Evolutionary conservation across 208 protist species (phyloP), one percentile per base, ranked within the genome.

Genomic region (Wallacemonas rigidus): DNA sequence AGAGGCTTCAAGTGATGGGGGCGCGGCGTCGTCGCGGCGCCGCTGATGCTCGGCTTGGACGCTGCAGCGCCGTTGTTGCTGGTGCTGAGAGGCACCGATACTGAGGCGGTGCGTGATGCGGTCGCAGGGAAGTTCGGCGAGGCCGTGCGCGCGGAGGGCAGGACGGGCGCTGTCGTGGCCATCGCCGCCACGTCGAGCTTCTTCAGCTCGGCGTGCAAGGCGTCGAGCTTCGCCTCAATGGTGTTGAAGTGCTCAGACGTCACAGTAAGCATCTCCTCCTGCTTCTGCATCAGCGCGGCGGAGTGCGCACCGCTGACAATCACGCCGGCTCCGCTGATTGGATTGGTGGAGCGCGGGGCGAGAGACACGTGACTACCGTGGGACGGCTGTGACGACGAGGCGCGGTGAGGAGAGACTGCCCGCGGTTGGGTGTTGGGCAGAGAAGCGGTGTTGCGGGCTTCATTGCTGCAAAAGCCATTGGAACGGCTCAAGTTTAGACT

Each of bases 191-290:
- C 48, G 5, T 69, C 40, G 39, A 82, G 38, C 14, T 68, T 74
- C 60, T 79, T 71, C 43, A 92, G 71, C 41, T 93, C 90, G 11
- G 76, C 75, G 60, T 89, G 88, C 73, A 92, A 85, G 5, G 44
- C 39, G 2, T 72, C 76, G 57, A 92, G 75, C 74, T 91, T 90
- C 2, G 57, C 47, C 71, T 84, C 75, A 14, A 93, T 77, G 1
- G 55, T 69, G 50, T 82, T 69, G 55, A 91, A 65, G 55, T 88
- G 84, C 45, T 71, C 73, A 57, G 81, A 83, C 26, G 83, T 80
- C 14, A 57, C 62, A 43, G 74, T 53, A 11, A 76, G 75, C n/a
- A 73, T 48, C 39, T 65, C 69, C 48, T 83, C 73, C 47, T 69
- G 64, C 45, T 69, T 69, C 48, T 69, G 64, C 64, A 69, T 45